Base-by-base conservation (phyloP, 2,329 filamentous ascomycete species). In the Berkeleyomyces basicola region DNA sequence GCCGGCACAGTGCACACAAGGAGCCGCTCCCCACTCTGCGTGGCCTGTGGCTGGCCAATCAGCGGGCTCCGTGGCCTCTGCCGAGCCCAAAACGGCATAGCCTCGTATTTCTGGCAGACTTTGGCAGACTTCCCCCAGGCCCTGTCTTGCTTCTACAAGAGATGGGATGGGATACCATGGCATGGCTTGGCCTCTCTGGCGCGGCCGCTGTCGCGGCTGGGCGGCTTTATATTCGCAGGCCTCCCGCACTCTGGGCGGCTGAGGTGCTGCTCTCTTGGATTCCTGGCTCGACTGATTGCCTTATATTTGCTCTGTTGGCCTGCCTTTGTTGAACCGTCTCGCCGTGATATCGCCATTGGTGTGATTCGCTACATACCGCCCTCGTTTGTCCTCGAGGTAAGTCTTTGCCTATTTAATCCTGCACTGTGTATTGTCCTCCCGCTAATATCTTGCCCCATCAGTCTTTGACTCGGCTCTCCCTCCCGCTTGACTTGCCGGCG, bases 31-130 rank as follows among this genome's bases (percentile, higher is more conserved):
- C 49, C 49, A 23, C 49, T 37, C 6, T 37, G 11, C 9, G 0
- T 4, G 3, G 7, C 5, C 14, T 2, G 6, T 5, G 14, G 31
- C 4, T 36, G 14, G 44, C 65, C 65, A 65, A 66, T 66, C 10
- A 59, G 10, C 51, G 16, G n/a, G 3, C 9, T 4, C 11, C 3
- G 5, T 31, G n/a, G 5, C 44, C 10, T 44, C 31, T 63, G 65
- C 63, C 65, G 61, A 66, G 61, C 61, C 65, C 16, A 59, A 66
- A 66, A 44, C 9, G 63, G 65, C 37, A 40, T 66, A 66, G 65
- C 58, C 36, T 46, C 14, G 66, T 66, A 65, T 65, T 16, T 2
- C 61, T 36, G 42, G 11, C 16, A 23, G 40, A 9, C 39, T 23
- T 23, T 23, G 23, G 23, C 23, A 23, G 23, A 23, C 23, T 23